Evolutionary conservation across 768 basidiomycete species (phyloP).

Genomic region (Suillus americanus): DNA sequence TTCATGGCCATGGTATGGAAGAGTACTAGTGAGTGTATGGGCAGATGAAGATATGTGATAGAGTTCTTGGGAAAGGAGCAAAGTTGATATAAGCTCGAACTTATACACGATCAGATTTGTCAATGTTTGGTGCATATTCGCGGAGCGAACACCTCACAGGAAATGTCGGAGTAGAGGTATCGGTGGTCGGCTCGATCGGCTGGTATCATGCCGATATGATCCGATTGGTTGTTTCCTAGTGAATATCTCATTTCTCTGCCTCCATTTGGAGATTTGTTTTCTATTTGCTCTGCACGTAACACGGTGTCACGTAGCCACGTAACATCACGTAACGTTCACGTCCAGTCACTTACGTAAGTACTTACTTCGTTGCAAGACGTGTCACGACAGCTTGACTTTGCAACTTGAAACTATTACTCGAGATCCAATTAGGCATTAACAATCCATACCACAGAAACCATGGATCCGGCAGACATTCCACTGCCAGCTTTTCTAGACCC

Average conservation of each 20-base stretch:
- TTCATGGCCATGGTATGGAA: slow-evolving; percentile 60
- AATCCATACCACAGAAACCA: neutral
- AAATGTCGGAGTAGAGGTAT: slow-evolving; percentile 21
- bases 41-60: slow-evolving; percentile 7
- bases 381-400: neutral
- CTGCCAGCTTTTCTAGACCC: slow-evolving; percentile 54
- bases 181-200: slow-evolving; percentile 14
- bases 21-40: slow-evolving; percentile 9
- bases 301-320: neutral
- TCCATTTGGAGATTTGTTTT: slow-evolving; percentile 7
- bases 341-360: too few species aligned
- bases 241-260: slow-evolving; percentile 4
- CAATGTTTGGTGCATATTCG: slow-evolving; percentile 23
- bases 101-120: slow-evolving; percentile 30
- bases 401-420: neutral
- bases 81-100: slow-evolving; percentile 24
- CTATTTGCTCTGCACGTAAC: slow-evolving; percentile 2
- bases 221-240: slow-evolving; percentile 27
- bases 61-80: slow-evolving; percentile 27
- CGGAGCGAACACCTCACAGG: slow-evolving; percentile 18
- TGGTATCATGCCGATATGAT: slow-evolving; percentile 17
- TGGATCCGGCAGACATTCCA: slow-evolving; percentile 28
- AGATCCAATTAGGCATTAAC: neutral
- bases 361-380: neutral
- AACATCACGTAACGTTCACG: neutral